These are phyloP conservation scores for Trichaptum fuscoviolaceum DNA, from an alignment of 768 basidiomycete species.

Conservation along the genomic window DNA sequence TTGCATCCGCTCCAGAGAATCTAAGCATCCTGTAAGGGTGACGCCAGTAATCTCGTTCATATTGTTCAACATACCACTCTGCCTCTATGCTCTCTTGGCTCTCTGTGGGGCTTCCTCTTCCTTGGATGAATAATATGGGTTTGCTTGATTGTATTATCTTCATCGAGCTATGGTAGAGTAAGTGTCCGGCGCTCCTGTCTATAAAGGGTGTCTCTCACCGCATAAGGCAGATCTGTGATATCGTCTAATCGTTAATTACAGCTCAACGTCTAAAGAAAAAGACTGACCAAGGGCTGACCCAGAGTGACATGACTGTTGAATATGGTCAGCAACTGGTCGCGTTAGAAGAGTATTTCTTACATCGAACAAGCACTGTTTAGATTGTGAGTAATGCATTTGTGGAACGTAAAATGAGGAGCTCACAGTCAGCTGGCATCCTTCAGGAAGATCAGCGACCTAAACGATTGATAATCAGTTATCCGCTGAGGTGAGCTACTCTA, in stretches of 20 bases:
- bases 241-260: neutral
- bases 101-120: slow-evolving; percentile 2
- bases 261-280: slow-evolving; percentile 7
- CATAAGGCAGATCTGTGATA: slow-evolving; percentile 23
- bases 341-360: slow-evolving; percentile 27
- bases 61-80: neutral
- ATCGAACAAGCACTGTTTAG: slow-evolving; percentile 28
- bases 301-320: slow-evolving; percentile 40
- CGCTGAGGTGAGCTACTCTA: neutral
- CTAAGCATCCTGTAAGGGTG: neutral
- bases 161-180: slow-evolving; percentile 7
- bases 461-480: slow-evolving; percentile 1
- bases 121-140: slow-evolving; percentile 1
- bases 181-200: neutral
- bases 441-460: slow-evolving; percentile 48
- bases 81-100: slow-evolving; percentile 5
- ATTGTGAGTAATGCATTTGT: neutral
- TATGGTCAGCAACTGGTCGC: slow-evolving; percentile 10
- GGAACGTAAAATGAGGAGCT: slow-evolving; percentile 9
- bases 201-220: slow-evolving; percentile 6
- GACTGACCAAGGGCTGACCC: slow-evolving; percentile 39
- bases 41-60: neutral
- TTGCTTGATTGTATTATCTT: slow-evolving; percentile 6
- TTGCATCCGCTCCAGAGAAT: neutral
- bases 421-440: slow-evolving; percentile 62